A percentile compares a stretch with the other conserved stretches of the same genome.
phyloP scores from a whole-genome alignment of 768 basidiomycete genomes.

The Boletellus ananiceps region DNA sequence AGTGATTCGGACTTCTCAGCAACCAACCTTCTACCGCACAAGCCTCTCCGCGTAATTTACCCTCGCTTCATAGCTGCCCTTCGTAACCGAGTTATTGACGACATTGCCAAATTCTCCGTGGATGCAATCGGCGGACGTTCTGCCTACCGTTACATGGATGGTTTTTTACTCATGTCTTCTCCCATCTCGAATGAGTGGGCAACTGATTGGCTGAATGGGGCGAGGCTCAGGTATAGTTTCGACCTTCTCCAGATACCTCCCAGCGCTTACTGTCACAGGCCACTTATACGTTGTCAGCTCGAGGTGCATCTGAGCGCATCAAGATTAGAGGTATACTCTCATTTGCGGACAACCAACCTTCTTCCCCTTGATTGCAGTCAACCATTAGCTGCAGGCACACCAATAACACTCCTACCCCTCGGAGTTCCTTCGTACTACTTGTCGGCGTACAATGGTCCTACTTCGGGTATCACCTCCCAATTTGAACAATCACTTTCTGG shows the following conservation, averaged over 20 bases:
- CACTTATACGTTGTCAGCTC: constrained; percentile 57
- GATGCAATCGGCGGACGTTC: constrained; percentile 28
- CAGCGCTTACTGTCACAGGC: constrained; percentile 35
- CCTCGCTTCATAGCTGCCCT: constrained; percentile 58
- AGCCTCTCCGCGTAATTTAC: constrained; percentile 38
- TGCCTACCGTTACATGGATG: constrained; percentile 51
- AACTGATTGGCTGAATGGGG: constrained; percentile 56
- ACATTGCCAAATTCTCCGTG: constrained; percentile 45
- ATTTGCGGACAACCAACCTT: constrained; percentile 54
- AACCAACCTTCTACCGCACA: constrained; percentile 42
- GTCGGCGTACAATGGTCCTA: constrained; percentile 65
- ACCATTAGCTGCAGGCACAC: constrained; percentile 54
- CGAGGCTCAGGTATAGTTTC: constrained; percentile 40
- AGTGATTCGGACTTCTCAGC: constrained; percentile 26
- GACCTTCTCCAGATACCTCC: not conserved
- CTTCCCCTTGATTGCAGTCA: constrained; percentile 41
- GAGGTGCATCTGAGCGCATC: constrained; percentile 45
- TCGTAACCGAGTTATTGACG: constrained; percentile 47
- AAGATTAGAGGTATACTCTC: constrained; percentile 62
- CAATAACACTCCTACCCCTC: constrained; percentile 66
- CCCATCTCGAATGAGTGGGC: constrained; percentile 55
- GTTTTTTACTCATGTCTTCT: constrained; percentile 54
- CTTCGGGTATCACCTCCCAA: constrained; percentile 53
- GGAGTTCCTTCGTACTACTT: constrained; percentile 72
- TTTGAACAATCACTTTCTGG: constrained; percentile 63